Conservation (phyloP, 495 filamentous ascomycete species). For the Staphylotrichum tortipilum region DNA sequence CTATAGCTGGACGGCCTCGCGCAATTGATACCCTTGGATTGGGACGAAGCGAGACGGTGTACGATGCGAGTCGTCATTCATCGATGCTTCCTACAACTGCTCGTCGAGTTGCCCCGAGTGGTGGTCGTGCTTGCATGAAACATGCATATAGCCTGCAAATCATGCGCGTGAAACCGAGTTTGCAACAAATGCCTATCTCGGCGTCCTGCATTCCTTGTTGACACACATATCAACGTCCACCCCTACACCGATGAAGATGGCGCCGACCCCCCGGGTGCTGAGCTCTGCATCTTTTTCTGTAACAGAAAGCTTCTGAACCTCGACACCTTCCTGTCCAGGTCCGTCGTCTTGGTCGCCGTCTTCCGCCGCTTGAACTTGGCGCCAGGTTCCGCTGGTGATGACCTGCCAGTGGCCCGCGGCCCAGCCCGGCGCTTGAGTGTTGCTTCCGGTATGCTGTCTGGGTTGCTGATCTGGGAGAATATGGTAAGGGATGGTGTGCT, state of each 20-base stretch:
- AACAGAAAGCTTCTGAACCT: not conserved
- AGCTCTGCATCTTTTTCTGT: not conserved
- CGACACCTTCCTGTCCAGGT: not conserved
- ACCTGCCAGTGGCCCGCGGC: not conserved
- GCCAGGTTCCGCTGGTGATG: not conserved
- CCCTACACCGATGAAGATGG: not conserved
- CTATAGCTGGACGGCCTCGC: not conserved
- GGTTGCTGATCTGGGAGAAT: conserved; percentile 7
- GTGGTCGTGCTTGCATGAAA: no score
- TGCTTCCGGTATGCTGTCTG: conserved; percentile 9
- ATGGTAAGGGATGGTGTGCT: not conserved
- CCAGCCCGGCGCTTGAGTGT: not conserved
- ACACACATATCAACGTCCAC: no score
- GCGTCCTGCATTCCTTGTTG: no score
- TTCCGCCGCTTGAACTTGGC: not conserved
- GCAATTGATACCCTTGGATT: conserved; percentile 10
- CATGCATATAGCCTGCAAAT: no score
- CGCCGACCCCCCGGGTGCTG: not conserved
- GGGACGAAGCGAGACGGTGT: not conserved
- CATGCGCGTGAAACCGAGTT: no score
- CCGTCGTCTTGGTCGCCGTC: not conserved
- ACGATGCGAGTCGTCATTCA: not conserved
- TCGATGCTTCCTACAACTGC: no score
- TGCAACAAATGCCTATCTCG: no score
- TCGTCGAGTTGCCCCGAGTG: no score